Evolutionary conservation across 2,329 filamentous ascomycete species (phyloP).

Genomic region (Botryotinia calthae): DNA sequence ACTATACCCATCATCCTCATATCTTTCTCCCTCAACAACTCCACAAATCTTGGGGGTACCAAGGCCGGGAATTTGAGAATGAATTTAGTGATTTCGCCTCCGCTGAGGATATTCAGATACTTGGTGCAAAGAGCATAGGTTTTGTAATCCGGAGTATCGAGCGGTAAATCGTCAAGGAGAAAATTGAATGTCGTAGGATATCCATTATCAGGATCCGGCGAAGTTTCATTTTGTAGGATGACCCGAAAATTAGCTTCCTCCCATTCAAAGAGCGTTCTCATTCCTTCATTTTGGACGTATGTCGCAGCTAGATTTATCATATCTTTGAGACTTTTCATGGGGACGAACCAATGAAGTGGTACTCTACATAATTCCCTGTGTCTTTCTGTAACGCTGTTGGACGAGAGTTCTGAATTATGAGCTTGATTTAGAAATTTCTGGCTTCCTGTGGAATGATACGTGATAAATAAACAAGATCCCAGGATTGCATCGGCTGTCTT

Average conservation of each 20-base stretch:
- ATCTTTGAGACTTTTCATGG: not conserved
- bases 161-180: not conserved
- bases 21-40: slow-evolving; percentile 5
- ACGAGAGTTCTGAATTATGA: not conserved
- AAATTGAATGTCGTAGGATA: not conserved
- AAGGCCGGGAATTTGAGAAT: slow-evolving; percentile 7
- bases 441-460: not conserved
- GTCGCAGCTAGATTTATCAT: not conserved
- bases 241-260: not conserved
- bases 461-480: slow-evolving; percentile 6
- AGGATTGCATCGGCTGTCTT: slow-evolving; percentile 5
- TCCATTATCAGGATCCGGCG: not conserved
- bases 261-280: not conserved
- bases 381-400: not conserved
- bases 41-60: not conserved
- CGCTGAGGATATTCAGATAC: not conserved
- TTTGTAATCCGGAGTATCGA: not conserved
- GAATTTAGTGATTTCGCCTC: not conserved
- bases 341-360: slow-evolving; percentile 15
- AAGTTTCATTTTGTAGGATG: not conserved
- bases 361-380: not conserved
- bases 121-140: not conserved
- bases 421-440: not conserved
- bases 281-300: not conserved
- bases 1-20: not conserved